Percentiles rank a stretch among this genome's conserved stretches.
Conservation (phyloP, 257 asterid species). For the Asclepias syriaca region DNA sequence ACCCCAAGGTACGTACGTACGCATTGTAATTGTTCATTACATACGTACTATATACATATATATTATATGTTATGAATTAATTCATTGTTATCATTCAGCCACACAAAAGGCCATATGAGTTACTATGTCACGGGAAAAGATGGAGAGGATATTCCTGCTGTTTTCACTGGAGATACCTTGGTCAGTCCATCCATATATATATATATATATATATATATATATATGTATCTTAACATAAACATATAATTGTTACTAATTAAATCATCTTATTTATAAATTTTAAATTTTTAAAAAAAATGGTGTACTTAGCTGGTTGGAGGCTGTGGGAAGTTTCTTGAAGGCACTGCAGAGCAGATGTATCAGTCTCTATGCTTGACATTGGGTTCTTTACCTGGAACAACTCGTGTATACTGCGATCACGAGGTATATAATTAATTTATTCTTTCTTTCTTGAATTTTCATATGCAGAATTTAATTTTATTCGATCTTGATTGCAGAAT, state of each 20-base stretch:
- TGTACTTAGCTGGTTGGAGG: slow-evolving; percentile 65
- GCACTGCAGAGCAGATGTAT: slow-evolving; percentile 88
- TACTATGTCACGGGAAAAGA: slow-evolving; percentile 79
- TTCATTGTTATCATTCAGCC: slow-evolving; percentile 44
- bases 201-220: no score
- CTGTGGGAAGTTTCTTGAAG: slow-evolving; percentile 85
- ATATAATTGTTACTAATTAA: no score
- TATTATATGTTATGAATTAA: background rate
- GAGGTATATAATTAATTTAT: slow-evolving; percentile 37
- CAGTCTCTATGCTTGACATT: slow-evolving; percentile 67
- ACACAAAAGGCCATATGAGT: slow-evolving; percentile 87
- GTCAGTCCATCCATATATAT: slow-evolving; percentile 30
- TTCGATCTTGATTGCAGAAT: no score
- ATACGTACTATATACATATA: background rate
- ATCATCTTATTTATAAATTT: no score
- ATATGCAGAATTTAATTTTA: no score
- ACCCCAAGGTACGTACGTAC: slow-evolving; percentile 53
- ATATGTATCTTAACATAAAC: no score
- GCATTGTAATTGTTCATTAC: background rate
- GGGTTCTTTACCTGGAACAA: slow-evolving; percentile 74
- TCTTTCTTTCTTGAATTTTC: no score
- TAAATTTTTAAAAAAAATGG: no score
- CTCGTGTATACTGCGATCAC: slow-evolving; percentile 78
- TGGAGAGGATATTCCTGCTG: slow-evolving; percentile 65
- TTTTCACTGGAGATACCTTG: slow-evolving; percentile 91